Evolutionary conservation across 163 green algal species (phyloP).

Genomic region (Coccomyxa subellipsoidea): DNA sequence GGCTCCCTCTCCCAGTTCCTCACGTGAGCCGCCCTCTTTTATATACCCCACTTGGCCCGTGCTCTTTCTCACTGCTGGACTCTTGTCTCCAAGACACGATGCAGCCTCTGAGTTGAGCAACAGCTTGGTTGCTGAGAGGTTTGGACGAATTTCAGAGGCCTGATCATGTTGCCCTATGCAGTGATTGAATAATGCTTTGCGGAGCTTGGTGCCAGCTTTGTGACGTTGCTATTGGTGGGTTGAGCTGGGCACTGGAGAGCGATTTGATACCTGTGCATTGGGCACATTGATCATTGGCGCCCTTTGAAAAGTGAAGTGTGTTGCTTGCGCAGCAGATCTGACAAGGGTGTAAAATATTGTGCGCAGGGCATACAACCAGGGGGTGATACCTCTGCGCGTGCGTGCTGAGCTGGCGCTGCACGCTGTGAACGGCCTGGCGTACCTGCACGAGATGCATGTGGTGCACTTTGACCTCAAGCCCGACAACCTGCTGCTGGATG

Average conservation of each 20-base stretch:
- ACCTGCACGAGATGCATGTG: constrained; percentile 72
- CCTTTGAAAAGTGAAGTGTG: neutral
- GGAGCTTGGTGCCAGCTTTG: no score
- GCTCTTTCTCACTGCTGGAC: neutral
- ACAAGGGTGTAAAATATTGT: no score
- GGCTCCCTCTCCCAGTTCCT: constrained; percentile 56
- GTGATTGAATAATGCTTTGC: no score
- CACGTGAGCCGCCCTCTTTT: constrained; percentile 24
- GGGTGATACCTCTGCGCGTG: constrained; percentile 13
- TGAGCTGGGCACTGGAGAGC: no score
- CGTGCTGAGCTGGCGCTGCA: constrained; percentile 55
- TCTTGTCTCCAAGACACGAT: no score
- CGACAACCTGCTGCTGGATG: constrained; percentile 84
- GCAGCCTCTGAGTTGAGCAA: no score
- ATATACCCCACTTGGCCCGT: no score
- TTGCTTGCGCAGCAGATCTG: neutral
- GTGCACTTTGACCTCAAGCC: constrained; percentile 87
- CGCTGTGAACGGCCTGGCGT: constrained; percentile 69
- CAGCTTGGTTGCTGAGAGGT: no score
- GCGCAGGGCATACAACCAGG: neutral
- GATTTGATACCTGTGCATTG: no score
- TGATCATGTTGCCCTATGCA: no score
- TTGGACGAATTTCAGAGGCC: no score
- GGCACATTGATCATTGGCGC: neutral
- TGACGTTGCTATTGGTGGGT: no score